A percentile compares a stretch with the other conserved stretches of the same genome.
These are phyloP conservation scores for Epichloe sp. DNA, from an alignment of 2,329 filamentous ascomycete species.

Conservation along the genomic window DNA sequence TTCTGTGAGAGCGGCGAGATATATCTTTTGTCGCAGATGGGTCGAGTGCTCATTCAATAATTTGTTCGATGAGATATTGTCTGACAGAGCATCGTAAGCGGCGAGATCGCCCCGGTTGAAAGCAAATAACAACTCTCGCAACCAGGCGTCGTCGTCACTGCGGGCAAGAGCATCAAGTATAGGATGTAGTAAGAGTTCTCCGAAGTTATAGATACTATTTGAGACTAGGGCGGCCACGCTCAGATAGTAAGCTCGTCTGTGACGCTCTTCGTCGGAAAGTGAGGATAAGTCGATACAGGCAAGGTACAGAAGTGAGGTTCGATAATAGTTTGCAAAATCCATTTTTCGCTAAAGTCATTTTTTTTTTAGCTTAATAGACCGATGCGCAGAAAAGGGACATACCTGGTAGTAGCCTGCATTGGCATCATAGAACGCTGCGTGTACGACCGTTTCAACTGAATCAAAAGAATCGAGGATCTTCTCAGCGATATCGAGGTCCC, in stretches of 20 bases:
- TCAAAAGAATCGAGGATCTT: slow-evolving; percentile 83
- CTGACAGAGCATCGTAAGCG: slow-evolving; percentile 72
- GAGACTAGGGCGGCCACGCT: slow-evolving; percentile 86
- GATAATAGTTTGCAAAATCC: slow-evolving; percentile 94
- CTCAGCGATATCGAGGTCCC: slow-evolving; percentile 79
- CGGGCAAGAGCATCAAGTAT: slow-evolving; percentile 71
- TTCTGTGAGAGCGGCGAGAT: slow-evolving; percentile 89
- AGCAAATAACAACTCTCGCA: slow-evolving; percentile 89
- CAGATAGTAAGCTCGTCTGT: slow-evolving; percentile 79
- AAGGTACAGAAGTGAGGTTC: slow-evolving; percentile 92
- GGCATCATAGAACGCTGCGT: slow-evolving; percentile 90
- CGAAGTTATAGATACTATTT: slow-evolving; percentile 97
- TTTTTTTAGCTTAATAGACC: not conserved
- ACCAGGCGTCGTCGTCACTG: slow-evolving; percentile 67
- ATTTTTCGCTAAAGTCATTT: slow-evolving; percentile 43
- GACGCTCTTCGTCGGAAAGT: slow-evolving; percentile 61
- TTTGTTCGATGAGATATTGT: slow-evolving; percentile 66
- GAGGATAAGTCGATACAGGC: slow-evolving; percentile 81
- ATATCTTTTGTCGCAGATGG: slow-evolving; percentile 95
- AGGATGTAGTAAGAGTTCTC: slow-evolving; percentile 93
- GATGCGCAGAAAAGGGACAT: slow-evolving; percentile 3
- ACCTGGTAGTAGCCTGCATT: slow-evolving; percentile 91
- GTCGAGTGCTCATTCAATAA: slow-evolving; percentile 67
- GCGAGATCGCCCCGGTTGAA: slow-evolving; percentile 92
- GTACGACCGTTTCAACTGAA: slow-evolving; percentile 86